A percentile compares a stretch with the other conserved stretches of the same genome.
These are phyloP conservation scores for Ceratocystis diversiconidia DNA, from an alignment of 2,329 filamentous ascomycete species.

Conservation along the genomic window DNA sequence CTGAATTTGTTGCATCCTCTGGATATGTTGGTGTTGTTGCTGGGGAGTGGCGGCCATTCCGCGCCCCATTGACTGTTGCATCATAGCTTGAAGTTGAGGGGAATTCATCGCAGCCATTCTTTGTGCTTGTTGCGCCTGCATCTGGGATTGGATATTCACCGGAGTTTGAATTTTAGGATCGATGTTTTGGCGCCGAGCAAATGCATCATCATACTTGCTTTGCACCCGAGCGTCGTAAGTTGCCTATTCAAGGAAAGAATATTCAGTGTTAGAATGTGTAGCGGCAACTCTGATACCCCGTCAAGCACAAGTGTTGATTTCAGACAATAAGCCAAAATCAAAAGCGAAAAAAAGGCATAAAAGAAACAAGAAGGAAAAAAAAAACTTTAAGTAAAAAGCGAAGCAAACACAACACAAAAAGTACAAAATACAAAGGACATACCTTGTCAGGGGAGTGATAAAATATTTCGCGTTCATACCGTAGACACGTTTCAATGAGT, in stretches of 20 bases:
- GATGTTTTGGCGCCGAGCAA: constrained; percentile 37
- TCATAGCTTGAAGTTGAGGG: constrained; percentile 4
- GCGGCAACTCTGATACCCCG: not conserved
- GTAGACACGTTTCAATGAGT: constrained; percentile 30
- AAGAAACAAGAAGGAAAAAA: not conserved
- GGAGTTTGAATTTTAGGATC: constrained; percentile 30
- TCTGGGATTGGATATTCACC: constrained; percentile 1
- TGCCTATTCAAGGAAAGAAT: constrained; percentile 25
- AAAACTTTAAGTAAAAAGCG: not conserved
- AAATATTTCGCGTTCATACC: constrained; percentile 36
- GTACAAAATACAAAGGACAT: constrained; percentile 18
- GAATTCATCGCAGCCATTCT: not conserved
- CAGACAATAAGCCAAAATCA: not conserved
- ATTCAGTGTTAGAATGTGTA: not conserved
- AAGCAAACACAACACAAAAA: not conserved
- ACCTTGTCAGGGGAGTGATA: constrained; percentile 36
- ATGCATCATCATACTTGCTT: constrained; percentile 35
- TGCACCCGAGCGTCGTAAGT: constrained; percentile 37
- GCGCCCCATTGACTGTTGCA: constrained; percentile 21
- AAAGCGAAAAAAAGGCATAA: not conserved
- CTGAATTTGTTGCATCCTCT: constrained; percentile 17
- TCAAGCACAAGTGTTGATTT: not conserved
- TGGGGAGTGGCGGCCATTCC: constrained; percentile 22
- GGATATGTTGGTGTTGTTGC: constrained; percentile 18
- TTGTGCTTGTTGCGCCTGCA: constrained; percentile 6